Evolutionary conservation across 768 basidiomycete species (phyloP).

Genomic region (Russula sp.): DNA sequence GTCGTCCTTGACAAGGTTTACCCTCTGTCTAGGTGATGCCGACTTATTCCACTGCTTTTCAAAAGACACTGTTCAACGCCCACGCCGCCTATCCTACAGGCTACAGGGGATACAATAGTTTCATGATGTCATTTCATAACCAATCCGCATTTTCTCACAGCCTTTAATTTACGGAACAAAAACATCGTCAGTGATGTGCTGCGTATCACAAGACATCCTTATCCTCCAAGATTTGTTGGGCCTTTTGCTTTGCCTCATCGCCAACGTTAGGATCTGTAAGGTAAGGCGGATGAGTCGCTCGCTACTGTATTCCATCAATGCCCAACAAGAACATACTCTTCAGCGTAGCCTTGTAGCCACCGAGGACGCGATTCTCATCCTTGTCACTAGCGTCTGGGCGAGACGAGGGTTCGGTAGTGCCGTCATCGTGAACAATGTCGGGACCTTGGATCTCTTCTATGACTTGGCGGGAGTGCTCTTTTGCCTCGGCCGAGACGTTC

Average conservation of each 20-base stretch:
- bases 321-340: conserved; percentile 23
- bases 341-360: conserved; percentile 29
- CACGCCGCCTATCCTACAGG: too few species aligned
- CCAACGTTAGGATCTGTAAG: conserved; percentile 29
- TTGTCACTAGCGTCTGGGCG: conserved; percentile 12
- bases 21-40: too few species aligned
- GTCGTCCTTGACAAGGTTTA: too few species aligned
- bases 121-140: too few species aligned
- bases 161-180: too few species aligned
- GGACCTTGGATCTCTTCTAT: conserved; percentile 25
- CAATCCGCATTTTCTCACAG: too few species aligned
- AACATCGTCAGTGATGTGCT: neutral
- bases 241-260: conserved; percentile 29
- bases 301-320: neutral
- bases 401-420: neutral
- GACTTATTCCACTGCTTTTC: too few species aligned
- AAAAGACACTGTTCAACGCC: too few species aligned
- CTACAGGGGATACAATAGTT: too few species aligned
- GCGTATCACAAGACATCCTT: conserved; percentile 20
- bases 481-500: conserved; percentile 31
- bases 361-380: conserved; percentile 26
- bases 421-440: conserved; percentile 13
- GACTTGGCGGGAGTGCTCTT: conserved; percentile 29
- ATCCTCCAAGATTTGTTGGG: conserved; percentile 26
- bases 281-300: neutral